These are phyloP conservation scores for Talaromyces verruculosus DNA, from an alignment of 2,329 filamentous ascomycete species.

Conservation along the genomic window DNA sequence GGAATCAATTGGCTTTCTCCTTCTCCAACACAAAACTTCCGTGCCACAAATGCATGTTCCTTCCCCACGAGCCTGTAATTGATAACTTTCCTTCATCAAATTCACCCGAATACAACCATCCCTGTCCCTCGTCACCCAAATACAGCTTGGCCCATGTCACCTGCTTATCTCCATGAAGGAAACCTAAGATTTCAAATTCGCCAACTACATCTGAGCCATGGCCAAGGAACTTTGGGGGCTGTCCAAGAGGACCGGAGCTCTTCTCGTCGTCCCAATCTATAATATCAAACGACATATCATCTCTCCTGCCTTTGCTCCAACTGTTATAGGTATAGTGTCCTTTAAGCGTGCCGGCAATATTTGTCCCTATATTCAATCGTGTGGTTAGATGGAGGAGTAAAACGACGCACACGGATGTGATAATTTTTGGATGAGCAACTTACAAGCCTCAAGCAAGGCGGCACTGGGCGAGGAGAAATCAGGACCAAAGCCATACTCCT, in stretches of 20 bases:
- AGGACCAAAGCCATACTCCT: neutral
- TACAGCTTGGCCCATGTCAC: constrained; percentile 2
- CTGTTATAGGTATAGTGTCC: neutral
- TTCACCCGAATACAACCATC: neutral
- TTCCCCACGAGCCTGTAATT: neutral
- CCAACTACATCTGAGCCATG: neutral
- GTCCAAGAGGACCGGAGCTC: neutral
- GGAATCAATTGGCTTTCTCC: neutral
- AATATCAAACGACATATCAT: constrained; percentile 1
- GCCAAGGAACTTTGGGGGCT: neutral
- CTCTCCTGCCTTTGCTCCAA: neutral
- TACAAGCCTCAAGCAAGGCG: neutral
- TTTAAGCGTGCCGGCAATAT: neutral
- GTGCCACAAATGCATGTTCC: neutral
- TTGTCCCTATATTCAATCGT: neutral
- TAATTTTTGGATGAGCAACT: neutral
- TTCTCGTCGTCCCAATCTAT: neutral
- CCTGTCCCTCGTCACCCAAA: neutral
- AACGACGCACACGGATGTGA: neutral
- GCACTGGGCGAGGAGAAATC: neutral
- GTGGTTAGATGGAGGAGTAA: neutral
- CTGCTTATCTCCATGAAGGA: constrained; percentile 2
- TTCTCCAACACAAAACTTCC: neutral
- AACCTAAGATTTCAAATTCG: neutral
- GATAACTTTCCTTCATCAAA: neutral